phyloP scores from a whole-genome alignment of 2,329 filamentous ascomycete species.

The Cladobotryum protrusum region DNA sequence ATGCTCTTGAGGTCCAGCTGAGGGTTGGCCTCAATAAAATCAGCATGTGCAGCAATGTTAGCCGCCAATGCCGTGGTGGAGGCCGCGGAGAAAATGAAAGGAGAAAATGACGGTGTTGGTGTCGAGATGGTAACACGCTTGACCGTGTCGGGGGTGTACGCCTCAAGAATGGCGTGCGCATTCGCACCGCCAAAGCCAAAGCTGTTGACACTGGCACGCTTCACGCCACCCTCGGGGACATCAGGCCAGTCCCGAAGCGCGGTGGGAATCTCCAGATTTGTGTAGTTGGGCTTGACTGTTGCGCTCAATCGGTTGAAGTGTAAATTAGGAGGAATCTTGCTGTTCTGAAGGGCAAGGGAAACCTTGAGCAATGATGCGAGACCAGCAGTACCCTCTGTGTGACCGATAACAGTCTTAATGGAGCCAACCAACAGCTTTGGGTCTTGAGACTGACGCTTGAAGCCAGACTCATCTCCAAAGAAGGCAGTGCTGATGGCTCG shows the following conservation, averaged over 20 bases:
- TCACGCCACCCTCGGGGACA: not conserved
- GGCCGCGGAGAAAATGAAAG: slow-evolving; percentile 9
- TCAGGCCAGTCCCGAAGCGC: slow-evolving; percentile 18
- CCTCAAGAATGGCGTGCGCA: slow-evolving; percentile 35
- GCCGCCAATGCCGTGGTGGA: not conserved
- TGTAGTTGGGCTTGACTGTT: slow-evolving; percentile 8
- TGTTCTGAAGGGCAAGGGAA: slow-evolving; percentile 8
- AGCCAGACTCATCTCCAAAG: not conserved
- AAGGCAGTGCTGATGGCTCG: slow-evolving; percentile 1
- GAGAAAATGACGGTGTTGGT: not conserved
- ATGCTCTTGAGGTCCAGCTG: not conserved
- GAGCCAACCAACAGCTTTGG: not conserved
- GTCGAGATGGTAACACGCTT: not conserved
- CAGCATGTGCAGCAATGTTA: not conserved
- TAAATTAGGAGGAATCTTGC: slow-evolving; percentile 19
- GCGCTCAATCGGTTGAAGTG: slow-evolving; percentile 13
- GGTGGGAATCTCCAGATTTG: slow-evolving; percentile 16
- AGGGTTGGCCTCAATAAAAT: not conserved
- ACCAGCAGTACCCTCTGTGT: slow-evolving; percentile 17
- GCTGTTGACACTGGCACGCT: slow-evolving; percentile 23
- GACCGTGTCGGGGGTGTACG: not conserved
- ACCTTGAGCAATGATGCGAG: slow-evolving; percentile 12
- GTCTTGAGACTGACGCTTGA: slow-evolving; percentile 1
- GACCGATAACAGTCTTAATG: slow-evolving; percentile 14
- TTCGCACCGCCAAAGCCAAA: slow-evolving; percentile 39